Evolutionary conservation across 371 early-diverging fungal genomes (phyloP).

Genomic region (Mucor racemosus): DNA sequence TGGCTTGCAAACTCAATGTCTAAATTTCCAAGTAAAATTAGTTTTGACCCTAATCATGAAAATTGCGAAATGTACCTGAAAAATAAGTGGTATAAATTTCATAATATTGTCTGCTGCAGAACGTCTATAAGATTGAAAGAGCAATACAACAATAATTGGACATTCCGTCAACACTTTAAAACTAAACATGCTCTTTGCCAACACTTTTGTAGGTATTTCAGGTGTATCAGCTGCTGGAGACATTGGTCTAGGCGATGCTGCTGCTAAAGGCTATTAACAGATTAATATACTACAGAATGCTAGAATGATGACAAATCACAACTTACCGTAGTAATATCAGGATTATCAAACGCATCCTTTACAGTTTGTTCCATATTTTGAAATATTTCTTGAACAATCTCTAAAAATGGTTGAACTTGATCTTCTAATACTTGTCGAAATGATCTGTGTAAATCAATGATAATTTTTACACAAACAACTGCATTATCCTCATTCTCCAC

Average conservation of each 20-base stretch:
- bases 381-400: slow-evolving; percentile 92
- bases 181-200: slow-evolving; percentile 78
- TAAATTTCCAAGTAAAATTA: slow-evolving; percentile 26
- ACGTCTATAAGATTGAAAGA: slow-evolving; percentile 88
- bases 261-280: slow-evolving; percentile 49
- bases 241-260: slow-evolving; percentile 76
- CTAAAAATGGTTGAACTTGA: slow-evolving; percentile 88
- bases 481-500: slow-evolving; percentile 98
- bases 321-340: slow-evolving; percentile 55
- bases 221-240: slow-evolving; percentile 73
- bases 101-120: slow-evolving; percentile 81
- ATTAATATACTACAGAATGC: background rate
- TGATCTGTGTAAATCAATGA: slow-evolving; percentile 91
- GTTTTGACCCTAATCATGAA: no score
- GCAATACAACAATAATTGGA: slow-evolving; percentile 95
- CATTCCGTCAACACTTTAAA: slow-evolving; percentile 98
- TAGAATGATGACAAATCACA: background rate
- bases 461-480: slow-evolving; percentile 87
- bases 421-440: slow-evolving; percentile 84
- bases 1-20: slow-evolving; percentile 79
- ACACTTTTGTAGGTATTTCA: slow-evolving; percentile 66
- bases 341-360: slow-evolving; percentile 77
- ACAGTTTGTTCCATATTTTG: slow-evolving; percentile 87
- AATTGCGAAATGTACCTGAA: slow-evolving; percentile 60
- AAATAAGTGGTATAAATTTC: slow-evolving; percentile 87